Percentiles rank a stretch among this genome's conserved stretches.
Evolutionary conservation across 129 eudicot species (phyloP).

Genomic region (Chrysanthemum makinoi): DNA sequence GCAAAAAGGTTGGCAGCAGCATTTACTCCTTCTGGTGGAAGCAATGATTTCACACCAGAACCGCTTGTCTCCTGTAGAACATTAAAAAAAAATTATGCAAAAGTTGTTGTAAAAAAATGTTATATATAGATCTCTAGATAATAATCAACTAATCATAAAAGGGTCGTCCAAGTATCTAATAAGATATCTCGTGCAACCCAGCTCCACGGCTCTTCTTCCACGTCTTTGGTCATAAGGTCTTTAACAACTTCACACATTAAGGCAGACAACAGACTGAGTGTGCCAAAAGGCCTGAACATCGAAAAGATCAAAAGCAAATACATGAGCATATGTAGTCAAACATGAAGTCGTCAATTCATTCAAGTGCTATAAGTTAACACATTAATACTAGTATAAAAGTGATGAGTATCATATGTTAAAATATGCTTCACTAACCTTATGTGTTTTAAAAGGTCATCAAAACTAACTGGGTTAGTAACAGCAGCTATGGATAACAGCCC

Average conservation of each 20-base stretch:
- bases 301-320: conserved; percentile 19
- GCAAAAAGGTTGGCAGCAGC: conserved; percentile 81
- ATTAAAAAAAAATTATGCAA: conserved; percentile 11
- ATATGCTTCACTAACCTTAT: conserved; percentile 45
- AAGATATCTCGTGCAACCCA: conserved; percentile 98
- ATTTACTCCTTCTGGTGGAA: conserved; percentile 78
- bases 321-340: conserved; percentile 2
- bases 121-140: conserved; percentile 1
- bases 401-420: neutral
- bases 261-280: conserved; percentile 74
- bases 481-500: conserved; percentile 80
- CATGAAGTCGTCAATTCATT: conserved; percentile 4
- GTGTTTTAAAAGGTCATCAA: conserved; percentile 81
- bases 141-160: conserved; percentile 40
- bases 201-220: conserved; percentile 97
- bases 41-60: conserved; percentile 40
- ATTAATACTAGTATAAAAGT: neutral
- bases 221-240: conserved; percentile 58
- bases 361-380: neutral
- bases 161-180: conserved; percentile 90
- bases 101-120: conserved; percentile 13
- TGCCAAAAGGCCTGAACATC: conserved; percentile 88
- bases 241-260: conserved; percentile 86
- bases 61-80: conserved; percentile 55
- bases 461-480: conserved; percentile 63